Evolutionary conservation across 345 rosid species (phyloP).

Genomic region (Rhodomyrtus tomentosa): DNA sequence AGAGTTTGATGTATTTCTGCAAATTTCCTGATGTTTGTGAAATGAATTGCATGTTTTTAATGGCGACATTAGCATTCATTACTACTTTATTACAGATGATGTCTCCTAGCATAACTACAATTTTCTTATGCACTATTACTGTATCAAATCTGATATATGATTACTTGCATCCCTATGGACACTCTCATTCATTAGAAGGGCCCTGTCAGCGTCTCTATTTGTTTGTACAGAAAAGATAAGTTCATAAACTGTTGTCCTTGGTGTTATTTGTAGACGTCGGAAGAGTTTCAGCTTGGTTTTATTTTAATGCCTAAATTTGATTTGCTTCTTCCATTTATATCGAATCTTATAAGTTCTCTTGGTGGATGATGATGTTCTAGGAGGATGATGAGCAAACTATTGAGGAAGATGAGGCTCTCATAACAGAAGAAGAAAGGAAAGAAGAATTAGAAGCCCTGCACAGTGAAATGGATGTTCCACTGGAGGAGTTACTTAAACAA

Average conservation of each 20-base stretch:
- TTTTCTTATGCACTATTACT: not conserved
- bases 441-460: constrained; percentile 86
- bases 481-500: constrained; percentile 73
- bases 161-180: not conserved
- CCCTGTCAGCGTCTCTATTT: not conserved
- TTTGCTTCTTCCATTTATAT: not conserved
- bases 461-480: constrained; percentile 72
- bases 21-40: not conserved
- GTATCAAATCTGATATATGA: not conserved
- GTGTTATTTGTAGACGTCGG: not conserved
- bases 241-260: not conserved
- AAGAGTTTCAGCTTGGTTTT: not conserved
- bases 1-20: not conserved
- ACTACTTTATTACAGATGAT: not conserved
- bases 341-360: not conserved
- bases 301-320: not conserved
- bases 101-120: not conserved
- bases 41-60: not conserved
- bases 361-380: constrained; percentile 40
- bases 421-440: constrained; percentile 75
- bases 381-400: constrained; percentile 95
- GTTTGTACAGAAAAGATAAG: not conserved
- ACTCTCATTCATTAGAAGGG: not conserved
- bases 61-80: not conserved
- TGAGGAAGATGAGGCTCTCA: constrained; percentile 88